Evolutionary conservation across 495 filamentous ascomycete genomes (phyloP).

Genomic region (Penicillium parvum): DNA sequence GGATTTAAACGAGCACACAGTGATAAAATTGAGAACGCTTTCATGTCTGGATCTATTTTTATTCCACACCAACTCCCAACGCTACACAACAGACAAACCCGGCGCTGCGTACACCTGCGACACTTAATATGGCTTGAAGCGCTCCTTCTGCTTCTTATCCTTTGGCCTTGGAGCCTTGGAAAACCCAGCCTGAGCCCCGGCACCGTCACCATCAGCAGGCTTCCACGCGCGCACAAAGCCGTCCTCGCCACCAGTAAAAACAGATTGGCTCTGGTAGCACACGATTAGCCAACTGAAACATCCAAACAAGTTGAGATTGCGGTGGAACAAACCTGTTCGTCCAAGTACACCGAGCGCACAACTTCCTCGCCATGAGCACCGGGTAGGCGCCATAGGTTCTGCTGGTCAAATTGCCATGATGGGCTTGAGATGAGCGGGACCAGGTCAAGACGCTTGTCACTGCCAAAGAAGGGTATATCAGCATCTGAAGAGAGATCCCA

Average conservation of each 20-base stretch:
- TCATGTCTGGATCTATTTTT: constrained; percentile 14
- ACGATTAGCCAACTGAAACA: constrained; percentile 1
- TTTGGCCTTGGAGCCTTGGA: constrained; percentile 26
- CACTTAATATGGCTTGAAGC: constrained; percentile 40
- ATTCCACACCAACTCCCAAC: constrained; percentile 13
- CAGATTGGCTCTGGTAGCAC: constrained; percentile 50
- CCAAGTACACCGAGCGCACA: constrained; percentile 71
- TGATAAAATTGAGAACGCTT: neutral
- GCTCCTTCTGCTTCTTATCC: constrained; percentile 40
- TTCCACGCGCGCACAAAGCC: constrained; percentile 55
- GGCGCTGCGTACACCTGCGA: constrained; percentile 8
- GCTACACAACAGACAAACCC: constrained; percentile 15
- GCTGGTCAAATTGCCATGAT: constrained; percentile 59
- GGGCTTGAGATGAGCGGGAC: constrained; percentile 55
- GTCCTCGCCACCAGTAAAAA: constrained; percentile 79
- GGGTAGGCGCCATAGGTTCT: constrained; percentile 57
- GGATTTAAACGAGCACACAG: no score
- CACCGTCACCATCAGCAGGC: constrained; percentile 19
- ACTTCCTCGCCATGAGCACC: constrained; percentile 84
- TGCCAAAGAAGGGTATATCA: constrained; percentile 20
- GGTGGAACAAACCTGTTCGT: constrained; percentile 53
- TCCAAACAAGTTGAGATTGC: neutral
- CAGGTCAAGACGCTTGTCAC: constrained; percentile 62
- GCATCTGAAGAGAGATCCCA: neutral
- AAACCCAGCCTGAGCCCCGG: constrained; percentile 16